These are phyloP conservation scores for Rubia balearica DNA, from an alignment of 305 asterid species.

Conservation along the genomic window DNA sequence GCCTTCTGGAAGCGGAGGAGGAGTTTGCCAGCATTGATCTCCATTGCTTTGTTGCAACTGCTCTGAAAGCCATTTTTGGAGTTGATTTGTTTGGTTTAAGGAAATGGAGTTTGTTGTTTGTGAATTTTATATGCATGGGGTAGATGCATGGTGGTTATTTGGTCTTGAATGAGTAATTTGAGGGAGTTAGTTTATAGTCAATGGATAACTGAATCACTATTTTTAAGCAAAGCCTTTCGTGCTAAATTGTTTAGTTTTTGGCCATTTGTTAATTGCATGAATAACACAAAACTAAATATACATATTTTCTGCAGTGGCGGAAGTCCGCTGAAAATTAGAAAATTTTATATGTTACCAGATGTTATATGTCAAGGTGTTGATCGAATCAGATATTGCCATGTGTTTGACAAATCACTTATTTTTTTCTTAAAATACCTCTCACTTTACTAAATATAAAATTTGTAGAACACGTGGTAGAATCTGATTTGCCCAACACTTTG, in stretches of 20 bases:
- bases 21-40: constrained; percentile 11
- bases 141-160: background rate
- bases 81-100: background rate
- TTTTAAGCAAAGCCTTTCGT: background rate
- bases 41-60: constrained; percentile 12
- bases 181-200: constrained; percentile 9
- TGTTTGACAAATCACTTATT: too few relatives aligned
- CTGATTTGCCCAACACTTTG: too few relatives aligned
- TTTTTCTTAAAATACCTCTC: too few relatives aligned
- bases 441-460: too few relatives aligned
- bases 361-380: too few relatives aligned
- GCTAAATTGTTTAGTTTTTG: background rate
- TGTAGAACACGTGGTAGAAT: too few relatives aligned
- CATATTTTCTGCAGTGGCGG: too few relatives aligned
- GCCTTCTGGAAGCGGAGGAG: background rate
- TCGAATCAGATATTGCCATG: too few relatives aligned
- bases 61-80: constrained; percentile 11
- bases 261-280: background rate
- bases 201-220: constrained; percentile 1
- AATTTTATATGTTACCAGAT: too few relatives aligned
- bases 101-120: background rate
- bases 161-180: constrained; percentile 2
- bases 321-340: too few relatives aligned
- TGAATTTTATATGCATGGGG: background rate
- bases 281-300: too few relatives aligned